Percentiles rank a stretch among this genome's conserved stretches.
These are phyloP conservation scores for Phytopythium oedochilum DNA, from an alignment of 352 stramenopile species.

Conservation along the genomic window DNA sequence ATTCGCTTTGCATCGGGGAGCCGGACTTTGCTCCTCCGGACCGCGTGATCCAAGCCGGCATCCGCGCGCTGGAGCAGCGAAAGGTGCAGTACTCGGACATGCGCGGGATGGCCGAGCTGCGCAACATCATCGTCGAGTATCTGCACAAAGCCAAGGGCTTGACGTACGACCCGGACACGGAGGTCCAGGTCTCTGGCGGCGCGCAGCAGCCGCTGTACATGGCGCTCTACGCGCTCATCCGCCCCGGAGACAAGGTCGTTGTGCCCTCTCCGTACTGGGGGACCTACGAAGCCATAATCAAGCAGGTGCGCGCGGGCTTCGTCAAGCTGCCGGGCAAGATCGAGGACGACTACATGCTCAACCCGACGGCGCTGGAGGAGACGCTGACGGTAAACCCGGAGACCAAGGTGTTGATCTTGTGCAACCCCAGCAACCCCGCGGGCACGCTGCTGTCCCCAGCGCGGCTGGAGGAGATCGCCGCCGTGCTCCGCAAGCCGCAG, in stretches of 20 bases:
- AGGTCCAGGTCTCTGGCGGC: slow-evolving; percentile 95
- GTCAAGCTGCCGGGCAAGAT: slow-evolving; percentile 88
- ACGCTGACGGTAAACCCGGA: slow-evolving; percentile 64
- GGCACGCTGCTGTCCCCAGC: slow-evolving; percentile 72
- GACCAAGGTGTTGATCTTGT: slow-evolving; percentile 91
- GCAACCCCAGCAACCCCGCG: slow-evolving; percentile 96
- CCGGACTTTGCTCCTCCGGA: slow-evolving; percentile 92
- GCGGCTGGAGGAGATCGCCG: slow-evolving; percentile 44
- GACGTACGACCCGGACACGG: slow-evolving; percentile 75
- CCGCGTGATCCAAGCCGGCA: slow-evolving; percentile 88
- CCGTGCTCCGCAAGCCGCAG: slow-evolving; percentile 44
- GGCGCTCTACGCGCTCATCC: slow-evolving; percentile 84
- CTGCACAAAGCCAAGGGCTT: slow-evolving; percentile 84
- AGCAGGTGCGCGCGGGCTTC: slow-evolving; percentile 81
- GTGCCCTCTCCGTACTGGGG: slow-evolving; percentile 97
- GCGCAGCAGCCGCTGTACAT: slow-evolving; percentile 94
- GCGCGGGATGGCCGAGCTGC: slow-evolving; percentile 84
- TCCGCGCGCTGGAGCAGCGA: slow-evolving; percentile 55
- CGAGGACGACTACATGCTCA: slow-evolving; percentile 91
- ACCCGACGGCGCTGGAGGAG: slow-evolving; percentile 67
- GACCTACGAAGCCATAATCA: slow-evolving; percentile 94
- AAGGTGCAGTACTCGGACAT: slow-evolving; percentile 95
- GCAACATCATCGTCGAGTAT: slow-evolving; percentile 87
- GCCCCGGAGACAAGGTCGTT: slow-evolving; percentile 92
- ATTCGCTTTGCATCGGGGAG: slow-evolving; percentile 93